Evolutionary conservation across 2,329 filamentous ascomycete genomes (phyloP).

Genomic region (Phoma herbarum): DNA sequence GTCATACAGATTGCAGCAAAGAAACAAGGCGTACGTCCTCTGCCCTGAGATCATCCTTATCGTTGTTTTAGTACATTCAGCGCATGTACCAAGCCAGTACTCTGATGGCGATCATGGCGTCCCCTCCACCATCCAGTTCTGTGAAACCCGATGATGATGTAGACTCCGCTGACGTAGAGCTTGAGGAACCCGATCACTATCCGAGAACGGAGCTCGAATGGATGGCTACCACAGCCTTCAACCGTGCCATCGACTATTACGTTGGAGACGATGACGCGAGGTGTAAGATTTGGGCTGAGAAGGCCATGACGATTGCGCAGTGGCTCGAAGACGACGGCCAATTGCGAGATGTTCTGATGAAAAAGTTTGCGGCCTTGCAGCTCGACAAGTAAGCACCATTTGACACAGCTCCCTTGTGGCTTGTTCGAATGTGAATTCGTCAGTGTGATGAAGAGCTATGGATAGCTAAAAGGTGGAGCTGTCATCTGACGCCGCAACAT

Average conservation of each 20-base stretch:
- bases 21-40: conserved; percentile 39
- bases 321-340: conserved; percentile 62
- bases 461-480: neutral
- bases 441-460: neutral
- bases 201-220: conserved; percentile 76
- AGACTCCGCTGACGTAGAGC: conserved; percentile 32
- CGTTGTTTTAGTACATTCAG: conserved; percentile 20
- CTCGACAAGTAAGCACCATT: conserved; percentile 39
- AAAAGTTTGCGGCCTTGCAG: conserved; percentile 62
- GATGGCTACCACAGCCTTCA: conserved; percentile 70
- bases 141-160: conserved; percentile 10
- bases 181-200: conserved; percentile 60
- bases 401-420: neutral
- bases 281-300: conserved; percentile 69
- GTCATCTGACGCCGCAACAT: conserved; percentile 29
- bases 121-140: conserved; percentile 27
- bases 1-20: conserved; percentile 54
- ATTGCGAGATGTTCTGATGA: conserved; percentile 43
- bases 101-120: conserved; percentile 4
- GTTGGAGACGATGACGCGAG: conserved; percentile 60
- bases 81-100: neutral
- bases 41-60: neutral
- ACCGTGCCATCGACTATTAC: conserved; percentile 71
- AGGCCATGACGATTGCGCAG: conserved; percentile 69
- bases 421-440: neutral